Base-by-base conservation (phyloP, 108 stramenopile species). In the Nitzschia putrida region DNA sequence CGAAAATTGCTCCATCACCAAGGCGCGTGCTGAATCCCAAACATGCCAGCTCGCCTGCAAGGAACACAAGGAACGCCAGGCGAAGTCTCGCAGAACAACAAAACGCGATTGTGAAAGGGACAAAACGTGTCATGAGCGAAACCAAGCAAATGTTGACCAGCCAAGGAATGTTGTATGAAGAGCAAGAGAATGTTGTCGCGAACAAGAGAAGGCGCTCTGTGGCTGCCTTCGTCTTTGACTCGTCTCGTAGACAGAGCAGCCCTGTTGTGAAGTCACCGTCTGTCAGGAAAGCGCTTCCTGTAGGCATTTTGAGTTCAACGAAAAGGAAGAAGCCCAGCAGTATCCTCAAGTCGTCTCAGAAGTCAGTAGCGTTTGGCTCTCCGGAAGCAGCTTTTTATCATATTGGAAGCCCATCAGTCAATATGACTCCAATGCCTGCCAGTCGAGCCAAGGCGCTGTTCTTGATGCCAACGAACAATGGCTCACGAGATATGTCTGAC, bases 331-430 rank as follows among this genome's bases (percentile, higher is more conserved):
- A 42, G 58, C 38, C 68, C 57, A 49, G 77, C 55, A 80, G 78
- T 67, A 79, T 74, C 43, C 61, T 82, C 42, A 80, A 71, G 47
- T 84, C 84, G 22, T 59, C 86, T 8, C 69, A 70, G 40, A 61
- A 71, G 16, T 68, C 71, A 53, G 91, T 95, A 38, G 88, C 79
- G 13, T 95, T 95, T 72, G 90, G 91, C 8, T 89, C 88, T 39
- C 90, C 91, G 0, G 83, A 84, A 51, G 85, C 86, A 14, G 90
- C 90, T 8, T 76, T 84, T 39, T 95, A 85, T 74, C 83, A 89
- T 61, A 68, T 90, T 34, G 83, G 81, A 8, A 91, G 90, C 61
- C 94, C 94, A 18, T 89, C 91, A 10, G 72, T 76, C 10, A 85
- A 67, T 57, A 66, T 92, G 51, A 93, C 94, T 9, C 94, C 90